Conservation (phyloP, 352 stramenopile species). For the Phytophthora multivora region DNA sequence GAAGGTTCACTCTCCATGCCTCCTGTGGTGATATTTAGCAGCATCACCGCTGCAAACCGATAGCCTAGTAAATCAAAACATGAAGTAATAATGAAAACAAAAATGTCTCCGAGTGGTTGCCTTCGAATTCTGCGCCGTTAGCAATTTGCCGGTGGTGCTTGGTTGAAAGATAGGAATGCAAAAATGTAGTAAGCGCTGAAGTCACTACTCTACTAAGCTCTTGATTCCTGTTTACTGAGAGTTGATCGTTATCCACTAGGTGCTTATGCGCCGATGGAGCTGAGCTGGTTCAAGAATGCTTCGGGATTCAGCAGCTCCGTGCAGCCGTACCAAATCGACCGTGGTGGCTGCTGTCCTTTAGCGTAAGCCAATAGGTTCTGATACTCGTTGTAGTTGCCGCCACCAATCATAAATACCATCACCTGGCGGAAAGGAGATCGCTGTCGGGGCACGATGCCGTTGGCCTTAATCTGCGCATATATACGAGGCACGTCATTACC, state of each 20-base stretch:
- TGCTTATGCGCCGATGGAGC: constrained; percentile 59
- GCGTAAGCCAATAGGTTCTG: constrained; percentile 86
- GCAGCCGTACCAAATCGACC: constrained; percentile 88
- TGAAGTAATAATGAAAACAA: no score
- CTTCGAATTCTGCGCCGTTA: no score
- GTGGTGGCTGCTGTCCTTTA: constrained; percentile 65
- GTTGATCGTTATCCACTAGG: no score
- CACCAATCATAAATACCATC: constrained; percentile 90
- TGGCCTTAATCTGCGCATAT: constrained; percentile 62
- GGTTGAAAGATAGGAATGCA: no score
- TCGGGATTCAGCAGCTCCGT: constrained; percentile 90
- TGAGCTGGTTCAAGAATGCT: constrained; percentile 89
- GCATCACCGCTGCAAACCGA: background rate
- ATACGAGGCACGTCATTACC: constrained; percentile 4
- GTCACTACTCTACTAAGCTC: no score
- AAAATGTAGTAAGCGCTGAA: no score
- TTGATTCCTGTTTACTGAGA: no score
- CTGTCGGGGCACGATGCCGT: constrained; percentile 73
- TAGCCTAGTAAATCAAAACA: background rate
- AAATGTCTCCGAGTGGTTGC: no score
- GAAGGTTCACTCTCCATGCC: background rate
- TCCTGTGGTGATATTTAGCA: constrained; percentile 3
- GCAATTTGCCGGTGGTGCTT: no score
- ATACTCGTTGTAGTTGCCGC: constrained; percentile 90
- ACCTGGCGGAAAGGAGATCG: constrained; percentile 79